phyloP scores from a whole-genome alignment of 164 flowering plant genomes.

The Macadamia integrifolia region DNA sequence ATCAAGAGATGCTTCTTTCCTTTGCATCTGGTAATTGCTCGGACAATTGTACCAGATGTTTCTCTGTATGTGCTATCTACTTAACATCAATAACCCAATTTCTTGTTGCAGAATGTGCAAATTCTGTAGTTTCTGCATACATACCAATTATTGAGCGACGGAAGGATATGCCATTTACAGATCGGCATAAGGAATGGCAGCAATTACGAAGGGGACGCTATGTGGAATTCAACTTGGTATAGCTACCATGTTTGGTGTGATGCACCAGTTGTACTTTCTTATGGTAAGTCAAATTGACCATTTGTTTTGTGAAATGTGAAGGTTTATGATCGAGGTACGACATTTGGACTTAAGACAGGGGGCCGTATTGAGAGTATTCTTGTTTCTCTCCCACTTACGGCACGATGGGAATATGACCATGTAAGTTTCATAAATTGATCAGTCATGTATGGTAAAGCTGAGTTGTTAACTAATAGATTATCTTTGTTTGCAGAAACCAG shows the following conservation, averaged over 20 bases:
- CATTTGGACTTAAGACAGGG: slow-evolving; percentile 96
- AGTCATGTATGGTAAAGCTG: not conserved
- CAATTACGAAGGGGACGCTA: slow-evolving; percentile 93
- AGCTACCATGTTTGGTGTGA: not conserved
- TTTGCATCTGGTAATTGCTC: slow-evolving; percentile 77
- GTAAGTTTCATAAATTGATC: slow-evolving; percentile 30
- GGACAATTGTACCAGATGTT: not conserved
- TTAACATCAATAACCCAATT: not conserved
- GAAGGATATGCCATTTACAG: slow-evolving; percentile 70
- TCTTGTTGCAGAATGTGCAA: slow-evolving; percentile 76
- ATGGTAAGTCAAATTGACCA: not conserved
- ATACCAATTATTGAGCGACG: slow-evolving; percentile 74
- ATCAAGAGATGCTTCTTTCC: slow-evolving; percentile 93
- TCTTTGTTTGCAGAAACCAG: slow-evolving; percentile 60
- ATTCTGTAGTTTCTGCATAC: slow-evolving; percentile 88
- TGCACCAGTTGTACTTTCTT: not conserved
- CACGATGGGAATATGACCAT: slow-evolving; percentile 97
- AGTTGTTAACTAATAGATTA: not conserved
- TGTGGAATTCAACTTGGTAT: slow-evolving; percentile 97
- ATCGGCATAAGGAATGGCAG: slow-evolving; percentile 82
- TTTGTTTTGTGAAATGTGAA: slow-evolving; percentile 12
- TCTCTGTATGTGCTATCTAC: not conserved
- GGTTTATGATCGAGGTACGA: slow-evolving; percentile 99
- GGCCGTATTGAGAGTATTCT: slow-evolving; percentile 97
- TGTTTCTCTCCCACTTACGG: slow-evolving; percentile 89